Evolutionary conservation across 2,329 filamentous ascomycete genomes (phyloP).

Genomic region (Diaporthe ampelina): DNA sequence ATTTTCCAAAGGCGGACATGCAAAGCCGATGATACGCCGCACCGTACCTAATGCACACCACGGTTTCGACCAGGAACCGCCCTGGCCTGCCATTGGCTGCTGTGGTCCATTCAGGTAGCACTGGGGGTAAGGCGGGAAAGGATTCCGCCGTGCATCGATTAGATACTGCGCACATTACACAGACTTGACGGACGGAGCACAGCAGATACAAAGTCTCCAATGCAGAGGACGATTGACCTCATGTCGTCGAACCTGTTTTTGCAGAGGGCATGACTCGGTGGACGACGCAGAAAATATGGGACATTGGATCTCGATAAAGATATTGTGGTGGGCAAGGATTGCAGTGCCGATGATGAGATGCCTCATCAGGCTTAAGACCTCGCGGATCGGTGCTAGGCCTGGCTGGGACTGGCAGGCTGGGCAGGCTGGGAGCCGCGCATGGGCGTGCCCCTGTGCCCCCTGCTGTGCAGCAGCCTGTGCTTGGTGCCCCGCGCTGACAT

Average conservation of each 20-base stretch:
- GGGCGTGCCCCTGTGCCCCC: too few species aligned
- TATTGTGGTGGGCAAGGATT: not conserved
- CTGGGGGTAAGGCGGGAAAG: slow-evolving; percentile 13
- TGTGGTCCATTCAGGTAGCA: not conserved
- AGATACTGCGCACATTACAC: not conserved
- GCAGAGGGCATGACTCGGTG: not conserved
- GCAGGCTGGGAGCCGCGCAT: too few species aligned
- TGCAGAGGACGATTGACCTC: too few species aligned
- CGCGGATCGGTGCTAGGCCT: slow-evolving; percentile 53
- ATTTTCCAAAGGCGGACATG: not conserved
- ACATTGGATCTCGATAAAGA: slow-evolving; percentile 16
- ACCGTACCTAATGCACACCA: slow-evolving; percentile 14
- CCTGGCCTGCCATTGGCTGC: not conserved
- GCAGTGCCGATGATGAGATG: slow-evolving; percentile 60
- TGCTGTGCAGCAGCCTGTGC: not conserved
- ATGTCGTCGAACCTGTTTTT: slow-evolving; percentile 9
- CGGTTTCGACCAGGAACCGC: not conserved
- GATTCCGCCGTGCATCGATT: slow-evolving; percentile 23
- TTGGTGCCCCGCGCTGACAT: slow-evolving; percentile 32
- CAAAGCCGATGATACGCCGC: slow-evolving; percentile 10
- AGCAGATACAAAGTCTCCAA: too few species aligned
- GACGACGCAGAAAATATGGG: slow-evolving; percentile 5
- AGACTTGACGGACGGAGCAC: too few species aligned
- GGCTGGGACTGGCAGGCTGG: slow-evolving; percentile 63
- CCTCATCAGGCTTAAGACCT: slow-evolving; percentile 4